Base-by-base conservation (phyloP, 768 basidiomycete genomes). In the Suillus spraguei region DNA sequence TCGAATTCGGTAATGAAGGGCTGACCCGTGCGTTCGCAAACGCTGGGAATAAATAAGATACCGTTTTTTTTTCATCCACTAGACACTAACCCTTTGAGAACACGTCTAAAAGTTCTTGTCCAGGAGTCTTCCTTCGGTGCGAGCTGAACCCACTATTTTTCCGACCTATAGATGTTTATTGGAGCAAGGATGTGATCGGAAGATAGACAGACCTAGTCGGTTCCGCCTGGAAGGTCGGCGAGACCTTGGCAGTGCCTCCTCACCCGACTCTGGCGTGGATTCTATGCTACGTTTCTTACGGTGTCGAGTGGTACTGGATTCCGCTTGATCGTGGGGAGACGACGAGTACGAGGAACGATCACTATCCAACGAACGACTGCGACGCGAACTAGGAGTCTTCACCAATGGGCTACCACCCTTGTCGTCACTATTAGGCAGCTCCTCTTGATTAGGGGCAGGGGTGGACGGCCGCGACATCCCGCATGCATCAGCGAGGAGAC, bases 401-500 rank as follows among this genome's bases (percentile, higher is more conserved):
- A 24, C 10, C n/a, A 14, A 14, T 36, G 17, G 42, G 32, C 13
- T 28, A 32, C 32, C 60, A 60, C 36, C 41, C 2, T 8, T 32
- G 17, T 41, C 36, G n/a, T 58, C 60, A n/a, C 2, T 14, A 14
- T 20, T 32, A 9, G 55, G 60, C 60, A 39, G 24, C 20, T 38
- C 36, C 36, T 60, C 24, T 38, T 54, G 36, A 7, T 53, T 53
- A 20, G 20, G 32, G 20, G 49, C 2, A 10, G 68, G 66, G 20
- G 72, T 64, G 16, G 66, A 20, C 5, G 67, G 61, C 3, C 65
- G 66, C 0, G 69, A 62, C 63, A 68, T 63, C 28, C 74, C 74
- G 59, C 74, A 74, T 33, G 11, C 65, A 9, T 76, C 72, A 9
- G 59, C 62, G 50, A 74, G 67, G 55, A 76, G 49, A 3, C 41